These are phyloP conservation scores for Xylariales sp. DNA, from an alignment of 2,329 filamentous ascomycete species.

Conservation along the genomic window DNA sequence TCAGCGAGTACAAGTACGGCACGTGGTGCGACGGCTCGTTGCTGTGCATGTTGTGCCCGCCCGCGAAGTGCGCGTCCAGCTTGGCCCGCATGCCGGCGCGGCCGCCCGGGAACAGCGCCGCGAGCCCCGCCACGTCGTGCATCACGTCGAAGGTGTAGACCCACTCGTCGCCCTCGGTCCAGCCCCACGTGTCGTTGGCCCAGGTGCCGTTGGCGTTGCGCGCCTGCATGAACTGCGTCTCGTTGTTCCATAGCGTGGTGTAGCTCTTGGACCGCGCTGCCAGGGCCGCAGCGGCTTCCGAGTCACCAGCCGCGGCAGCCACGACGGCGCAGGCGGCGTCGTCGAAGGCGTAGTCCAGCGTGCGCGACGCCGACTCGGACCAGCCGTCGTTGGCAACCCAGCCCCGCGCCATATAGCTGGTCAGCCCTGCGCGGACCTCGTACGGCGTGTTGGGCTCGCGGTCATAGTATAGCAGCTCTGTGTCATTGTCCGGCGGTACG, in stretches of 20 bases:
- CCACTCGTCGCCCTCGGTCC: conserved; percentile 46
- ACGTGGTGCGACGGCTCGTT: conserved; percentile 45
- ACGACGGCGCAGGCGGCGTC: conserved; percentile 39
- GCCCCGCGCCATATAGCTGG: conserved; percentile 36
- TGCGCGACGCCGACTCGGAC: conserved; percentile 40
- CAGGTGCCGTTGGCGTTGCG: conserved; percentile 41
- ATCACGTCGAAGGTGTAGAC: conserved; percentile 46
- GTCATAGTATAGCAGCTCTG: conserved; percentile 39
- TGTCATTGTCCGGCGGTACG: conserved; percentile 37
- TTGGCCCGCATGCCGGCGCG: conserved; percentile 31
- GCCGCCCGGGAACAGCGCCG: conserved; percentile 31
- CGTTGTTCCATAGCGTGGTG: conserved; percentile 34
- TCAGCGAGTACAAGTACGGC: conserved; percentile 39
- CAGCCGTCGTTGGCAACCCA: conserved; percentile 44
- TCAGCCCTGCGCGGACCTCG: conserved; percentile 40
- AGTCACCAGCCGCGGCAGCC: conserved; percentile 29
- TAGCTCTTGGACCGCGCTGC: conserved; percentile 34
- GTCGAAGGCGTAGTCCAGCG: conserved; percentile 42
- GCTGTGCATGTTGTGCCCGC: conserved; percentile 39
- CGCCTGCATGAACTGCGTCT: conserved; percentile 42
- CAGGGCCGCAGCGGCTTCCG: conserved; percentile 24
- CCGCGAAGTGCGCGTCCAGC: conserved; percentile 39
- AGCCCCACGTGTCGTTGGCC: conserved; percentile 37
- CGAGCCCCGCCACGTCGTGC: conserved; percentile 38
- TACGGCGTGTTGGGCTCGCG: conserved; percentile 39